Percentiles rank a stretch among this genome's conserved stretches.
Evolutionary conservation across 441 rosid genomes (phyloP).

Genomic region (Arabidopsis lyrata): DNA sequence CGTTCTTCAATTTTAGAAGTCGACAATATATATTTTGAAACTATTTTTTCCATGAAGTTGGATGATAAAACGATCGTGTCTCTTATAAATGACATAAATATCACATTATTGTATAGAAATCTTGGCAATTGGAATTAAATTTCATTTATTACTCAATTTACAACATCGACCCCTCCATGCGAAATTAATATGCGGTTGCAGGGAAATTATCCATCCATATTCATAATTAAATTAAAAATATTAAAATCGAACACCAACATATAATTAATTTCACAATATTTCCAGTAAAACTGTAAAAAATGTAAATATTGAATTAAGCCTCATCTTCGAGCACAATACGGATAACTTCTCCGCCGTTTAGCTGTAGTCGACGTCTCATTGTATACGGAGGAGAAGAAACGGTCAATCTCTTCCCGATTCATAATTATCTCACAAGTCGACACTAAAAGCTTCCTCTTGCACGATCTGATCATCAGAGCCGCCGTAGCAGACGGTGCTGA

Average conservation of each 20-base stretch:
- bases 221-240: background rate
- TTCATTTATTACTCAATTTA: slow-evolving; percentile 42
- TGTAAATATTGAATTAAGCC: slow-evolving; percentile 31
- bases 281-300: slow-evolving; percentile 45
- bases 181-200: slow-evolving; percentile 35
- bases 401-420: slow-evolving; percentile 64
- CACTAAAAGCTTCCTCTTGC: slow-evolving; percentile 58
- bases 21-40: slow-evolving; percentile 4
- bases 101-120: slow-evolving; percentile 31
- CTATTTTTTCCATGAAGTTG: slow-evolving; percentile 11
- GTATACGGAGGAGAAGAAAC: slow-evolving; percentile 57
- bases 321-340: slow-evolving; percentile 48
- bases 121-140: slow-evolving; percentile 37
- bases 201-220: slow-evolving; percentile 30
- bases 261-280: slow-evolving; percentile 20
- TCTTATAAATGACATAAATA: slow-evolving; percentile 24
- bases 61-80: slow-evolving; percentile 32
- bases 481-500: slow-evolving; percentile 42
- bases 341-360: slow-evolving; percentile 53
- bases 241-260: background rate
- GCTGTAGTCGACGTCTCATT: slow-evolving; percentile 36
- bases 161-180: slow-evolving; percentile 43
- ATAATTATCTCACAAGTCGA: slow-evolving; percentile 58
- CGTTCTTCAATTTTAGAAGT: background rate
- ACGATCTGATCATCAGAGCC: slow-evolving; percentile 42